phyloP scores from a whole-genome alignment of 2,329 filamentous ascomycete species.

The Phoma herbarum region DNA sequence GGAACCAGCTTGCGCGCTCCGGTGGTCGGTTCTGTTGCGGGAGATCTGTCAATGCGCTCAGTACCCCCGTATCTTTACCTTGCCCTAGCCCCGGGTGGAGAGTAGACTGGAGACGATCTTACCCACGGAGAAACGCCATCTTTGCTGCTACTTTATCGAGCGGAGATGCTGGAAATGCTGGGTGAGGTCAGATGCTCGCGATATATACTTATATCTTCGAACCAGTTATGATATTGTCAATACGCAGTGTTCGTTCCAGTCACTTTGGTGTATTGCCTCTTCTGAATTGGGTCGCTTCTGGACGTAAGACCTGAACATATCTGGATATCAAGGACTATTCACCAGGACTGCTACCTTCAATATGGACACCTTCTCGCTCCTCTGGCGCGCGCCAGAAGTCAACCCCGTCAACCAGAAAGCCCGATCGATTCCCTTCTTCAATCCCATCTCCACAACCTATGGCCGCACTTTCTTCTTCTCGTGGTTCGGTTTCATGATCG shows the following conservation, averaged over 20 bases:
- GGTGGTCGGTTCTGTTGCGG: neutral
- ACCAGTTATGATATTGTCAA: neutral
- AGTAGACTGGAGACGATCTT: constrained; percentile 15
- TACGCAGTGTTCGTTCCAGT: neutral
- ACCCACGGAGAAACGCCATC: constrained; percentile 20
- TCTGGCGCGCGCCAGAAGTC: constrained; percentile 67
- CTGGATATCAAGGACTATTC: neutral
- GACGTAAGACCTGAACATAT: neutral
- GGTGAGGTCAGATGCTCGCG: constrained; percentile 15
- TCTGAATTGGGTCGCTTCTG: neutral
- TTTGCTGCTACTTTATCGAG: constrained; percentile 7
- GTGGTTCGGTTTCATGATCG: constrained; percentile 84
- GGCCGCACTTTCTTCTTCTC: constrained; percentile 89
- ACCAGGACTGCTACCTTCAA: neutral
- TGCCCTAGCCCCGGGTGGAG: constrained; percentile 10
- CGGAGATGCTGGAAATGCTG: constrained; percentile 21
- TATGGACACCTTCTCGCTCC: constrained; percentile 31
- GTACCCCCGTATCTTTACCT: constrained; percentile 7
- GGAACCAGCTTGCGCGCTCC: neutral
- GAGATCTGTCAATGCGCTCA: constrained; percentile 16
- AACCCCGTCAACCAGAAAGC: constrained; percentile 86
- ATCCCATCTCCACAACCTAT: constrained; percentile 75
- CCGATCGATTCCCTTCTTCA: constrained; percentile 77
- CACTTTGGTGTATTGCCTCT: neutral
- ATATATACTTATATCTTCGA: constrained; percentile 5